Evolutionary conservation across 1,284 basidiomycete species (phyloP).

Genomic region (Ustilago xerochloae): DNA sequence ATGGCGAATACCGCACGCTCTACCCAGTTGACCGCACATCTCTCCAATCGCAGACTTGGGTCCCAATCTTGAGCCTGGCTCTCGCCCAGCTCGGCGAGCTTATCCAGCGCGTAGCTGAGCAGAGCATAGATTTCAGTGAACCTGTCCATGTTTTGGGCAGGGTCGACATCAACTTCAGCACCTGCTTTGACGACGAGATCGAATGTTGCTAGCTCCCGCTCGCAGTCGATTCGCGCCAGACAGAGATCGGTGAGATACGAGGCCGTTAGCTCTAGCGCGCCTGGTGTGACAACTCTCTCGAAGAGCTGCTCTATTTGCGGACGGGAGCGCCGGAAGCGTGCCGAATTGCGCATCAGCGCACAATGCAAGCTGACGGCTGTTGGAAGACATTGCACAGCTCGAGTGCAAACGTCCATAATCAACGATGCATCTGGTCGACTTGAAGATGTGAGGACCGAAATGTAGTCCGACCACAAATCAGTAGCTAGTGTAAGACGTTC

Average conservation of each 20-base stretch:
- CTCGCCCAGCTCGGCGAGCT: constrained; percentile 21
- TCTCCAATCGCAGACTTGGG: constrained; percentile 32
- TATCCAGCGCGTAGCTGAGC: constrained; percentile 41
- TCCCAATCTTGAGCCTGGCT: constrained; percentile 29
- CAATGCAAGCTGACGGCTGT: constrained; percentile 44
- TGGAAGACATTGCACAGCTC: constrained; percentile 50
- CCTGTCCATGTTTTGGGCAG: constrained; percentile 51
- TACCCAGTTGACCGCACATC: constrained; percentile 56
- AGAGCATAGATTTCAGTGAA: constrained; percentile 63
- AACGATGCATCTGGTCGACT: constrained; percentile 34
- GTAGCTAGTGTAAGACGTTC: constrained; percentile 34
- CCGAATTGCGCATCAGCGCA: constrained; percentile 48
- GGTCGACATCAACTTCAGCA: constrained; percentile 26
- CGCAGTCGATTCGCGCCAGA: constrained; percentile 60
- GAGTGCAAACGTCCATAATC: constrained; percentile 40
- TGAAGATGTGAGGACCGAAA: constrained; percentile 20
- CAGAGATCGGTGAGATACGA: constrained; percentile 51
- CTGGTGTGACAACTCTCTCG: constrained; percentile 26
- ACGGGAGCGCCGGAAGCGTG: constrained; percentile 43
- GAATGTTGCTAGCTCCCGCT: constrained; percentile 50
- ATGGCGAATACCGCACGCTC: constrained; percentile 45
- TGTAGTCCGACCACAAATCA: constrained; percentile 61
- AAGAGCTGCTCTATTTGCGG: constrained; percentile 55
- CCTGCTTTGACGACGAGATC: constrained; percentile 31
- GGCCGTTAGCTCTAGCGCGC: constrained; percentile 28